These are phyloP conservation scores for Metarhizium guizhouense DNA, from an alignment of 2,329 filamentous ascomycete species.

Conservation along the genomic window DNA sequence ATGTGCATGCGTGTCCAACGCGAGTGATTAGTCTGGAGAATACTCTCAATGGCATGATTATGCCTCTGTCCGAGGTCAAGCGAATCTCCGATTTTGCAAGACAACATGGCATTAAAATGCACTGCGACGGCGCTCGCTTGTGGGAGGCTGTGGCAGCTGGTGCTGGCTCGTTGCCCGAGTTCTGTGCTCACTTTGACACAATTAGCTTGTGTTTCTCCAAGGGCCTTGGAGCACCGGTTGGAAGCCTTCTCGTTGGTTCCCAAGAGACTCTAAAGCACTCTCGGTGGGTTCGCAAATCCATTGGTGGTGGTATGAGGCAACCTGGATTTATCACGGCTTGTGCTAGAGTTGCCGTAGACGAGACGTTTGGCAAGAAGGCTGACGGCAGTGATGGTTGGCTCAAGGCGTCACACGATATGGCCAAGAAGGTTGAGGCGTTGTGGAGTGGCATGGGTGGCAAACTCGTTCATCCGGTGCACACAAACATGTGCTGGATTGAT, in stretches of 20 bases:
- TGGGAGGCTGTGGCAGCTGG: conserved; percentile 74
- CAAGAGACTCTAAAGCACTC: conserved; percentile 26
- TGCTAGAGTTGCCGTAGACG: conserved; percentile 56
- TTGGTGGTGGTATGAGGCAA: conserved; percentile 68
- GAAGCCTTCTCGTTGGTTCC: conserved; percentile 59
- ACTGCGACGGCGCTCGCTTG: conserved; percentile 70
- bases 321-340: conserved; percentile 64
- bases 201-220: conserved; percentile 75
- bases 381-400: conserved; percentile 47
- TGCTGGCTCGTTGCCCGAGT: conserved; percentile 58
- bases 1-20: conserved; percentile 74
- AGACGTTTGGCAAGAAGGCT: conserved; percentile 30
- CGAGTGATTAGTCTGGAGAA: conserved; percentile 78
- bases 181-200: conserved; percentile 61
- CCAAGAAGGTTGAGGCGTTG: conserved; percentile 54
- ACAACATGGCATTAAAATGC: conserved; percentile 55
- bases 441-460: conserved; percentile 65
- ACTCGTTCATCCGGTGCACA: conserved; percentile 62
- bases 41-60: conserved; percentile 70
- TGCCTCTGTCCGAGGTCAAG: conserved; percentile 63
- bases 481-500: conserved; percentile 90
- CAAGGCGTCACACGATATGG: conserved; percentile 49
- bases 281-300: conserved; percentile 51
- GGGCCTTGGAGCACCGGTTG: conserved; percentile 72
- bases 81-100: conserved; percentile 64